Evolutionary conservation across 139 green algal genomes (phyloP).

Genomic region (Bryopsis sp.): DNA sequence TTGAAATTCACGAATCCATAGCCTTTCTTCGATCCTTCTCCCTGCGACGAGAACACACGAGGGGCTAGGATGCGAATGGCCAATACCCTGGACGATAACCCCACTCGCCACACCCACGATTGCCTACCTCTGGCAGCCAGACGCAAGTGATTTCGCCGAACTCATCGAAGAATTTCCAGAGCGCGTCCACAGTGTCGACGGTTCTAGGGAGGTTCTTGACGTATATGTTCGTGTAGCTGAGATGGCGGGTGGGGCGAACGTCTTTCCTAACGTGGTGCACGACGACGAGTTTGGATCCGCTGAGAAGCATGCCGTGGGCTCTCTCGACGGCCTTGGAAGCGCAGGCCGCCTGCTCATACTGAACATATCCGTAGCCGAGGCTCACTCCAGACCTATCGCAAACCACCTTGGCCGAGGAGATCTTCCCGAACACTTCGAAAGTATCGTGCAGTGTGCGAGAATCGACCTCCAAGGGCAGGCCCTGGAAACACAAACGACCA

Average conservation of each 20-base stretch:
- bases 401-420: constrained; percentile 71
- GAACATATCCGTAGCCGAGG: constrained; percentile 89
- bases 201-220: constrained; percentile 80
- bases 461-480: constrained; percentile 79
- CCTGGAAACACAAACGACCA: background rate
- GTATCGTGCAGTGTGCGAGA: constrained; percentile 90
- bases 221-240: constrained; percentile 84
- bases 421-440: constrained; percentile 79
- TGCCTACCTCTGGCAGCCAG: background rate
- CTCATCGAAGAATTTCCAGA: constrained; percentile 58
- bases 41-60: too few relatives aligned
- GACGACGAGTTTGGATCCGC: constrained; percentile 34
- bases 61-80: too few relatives aligned
- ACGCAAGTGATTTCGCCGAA: constrained; percentile 58
- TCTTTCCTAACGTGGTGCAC: background rate
- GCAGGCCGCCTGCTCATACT: constrained; percentile 76
- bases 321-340: constrained; percentile 47
- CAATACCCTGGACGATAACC: too few relatives aligned
- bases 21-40: too few relatives aligned
- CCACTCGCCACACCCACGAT: too few relatives aligned
- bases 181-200: constrained; percentile 49
- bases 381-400: constrained; percentile 46
- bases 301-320: constrained; percentile 58
- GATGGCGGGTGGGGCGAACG: background rate
- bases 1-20: too few relatives aligned